A percentile compares a stretch with the other conserved stretches of the same genome.
Conservation (phyloP, 2,329 filamentous ascomycete species). For the Fusarium longipes region DNA sequence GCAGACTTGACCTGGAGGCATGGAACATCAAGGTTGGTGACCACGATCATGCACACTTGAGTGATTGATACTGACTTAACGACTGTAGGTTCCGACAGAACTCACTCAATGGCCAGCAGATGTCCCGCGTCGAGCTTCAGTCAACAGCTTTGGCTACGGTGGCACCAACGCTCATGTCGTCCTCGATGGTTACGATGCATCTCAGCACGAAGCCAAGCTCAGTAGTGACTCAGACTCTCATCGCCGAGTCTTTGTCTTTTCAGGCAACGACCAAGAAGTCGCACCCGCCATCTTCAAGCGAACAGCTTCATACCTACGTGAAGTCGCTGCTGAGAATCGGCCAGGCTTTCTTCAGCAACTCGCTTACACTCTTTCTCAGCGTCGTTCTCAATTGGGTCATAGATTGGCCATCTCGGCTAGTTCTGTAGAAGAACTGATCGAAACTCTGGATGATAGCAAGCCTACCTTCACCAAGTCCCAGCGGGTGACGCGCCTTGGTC, state of each 20-base stretch:
- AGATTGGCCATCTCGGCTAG: background rate
- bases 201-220: background rate
- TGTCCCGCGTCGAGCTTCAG: background rate
- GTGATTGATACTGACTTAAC: no score
- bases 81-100: background rate
- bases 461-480: background rate
- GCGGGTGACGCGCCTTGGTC: background rate
- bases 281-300: background rate
- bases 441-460: background rate
- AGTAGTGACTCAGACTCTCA: background rate
- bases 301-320: background rate
- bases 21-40: background rate
- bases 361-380: background rate
- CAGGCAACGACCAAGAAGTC: background rate
- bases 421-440: background rate
- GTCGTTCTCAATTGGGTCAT: background rate
- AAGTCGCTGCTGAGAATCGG: background rate
- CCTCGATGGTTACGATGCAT: background rate
- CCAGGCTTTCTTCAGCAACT: background rate
- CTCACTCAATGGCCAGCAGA: background rate
- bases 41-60: no score
- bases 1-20: background rate
- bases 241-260: background rate
- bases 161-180: constrained; percentile 11
- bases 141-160: constrained; percentile 3